Base-by-base conservation (phyloP, 257 asterid species). In the Fraxinus anomala region DNA sequence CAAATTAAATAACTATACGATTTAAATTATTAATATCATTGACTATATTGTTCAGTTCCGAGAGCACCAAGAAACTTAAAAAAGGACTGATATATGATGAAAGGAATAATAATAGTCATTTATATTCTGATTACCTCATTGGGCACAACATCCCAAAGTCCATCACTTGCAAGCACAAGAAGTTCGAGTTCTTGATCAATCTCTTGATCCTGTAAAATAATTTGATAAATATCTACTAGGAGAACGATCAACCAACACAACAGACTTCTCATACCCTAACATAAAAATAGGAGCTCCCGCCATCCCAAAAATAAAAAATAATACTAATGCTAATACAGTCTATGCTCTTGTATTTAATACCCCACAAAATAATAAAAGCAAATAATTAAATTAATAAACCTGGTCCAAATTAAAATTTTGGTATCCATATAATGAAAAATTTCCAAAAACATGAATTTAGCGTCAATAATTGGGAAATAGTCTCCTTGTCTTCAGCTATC, bases 71-170 rank as follows among this genome's bases (percentile, higher is more conserved):
- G 37, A 51, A 30, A 26, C 13, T 12, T 8, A 8, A 42, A 51
- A 1, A 17, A 33, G n/a, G 33, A 3, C 17, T 6, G 49, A 40
- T 40, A 5, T 36, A 37, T 65, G 9, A 28, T 21, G 16, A 67
- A 69, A 67, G 34, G 75, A 33, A 79, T 26, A 36, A 66, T 16
- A 54, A 51, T 26, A 10, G 23, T 44, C 12, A 31, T 34, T 63
- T 24, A 21, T 26, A 26, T 5, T 56, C 34, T 63, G 66, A 83
- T 78, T 83, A 93, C 98, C 98, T 91, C 97, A 79, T 93, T 93
- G 71, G 97, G 86, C 67, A 93, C 97, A 28, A 96, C 99, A 75
- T 96, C 99, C 99, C 99, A 96, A 24, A 96, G 90, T 28, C 99
- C 99, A 73, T 96, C 98, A 80, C 94, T 96, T 19, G 97, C 98